Conservation (phyloP, 371 early-diverging fungal genomes). For the Rhizomucor miehei region DNA sequence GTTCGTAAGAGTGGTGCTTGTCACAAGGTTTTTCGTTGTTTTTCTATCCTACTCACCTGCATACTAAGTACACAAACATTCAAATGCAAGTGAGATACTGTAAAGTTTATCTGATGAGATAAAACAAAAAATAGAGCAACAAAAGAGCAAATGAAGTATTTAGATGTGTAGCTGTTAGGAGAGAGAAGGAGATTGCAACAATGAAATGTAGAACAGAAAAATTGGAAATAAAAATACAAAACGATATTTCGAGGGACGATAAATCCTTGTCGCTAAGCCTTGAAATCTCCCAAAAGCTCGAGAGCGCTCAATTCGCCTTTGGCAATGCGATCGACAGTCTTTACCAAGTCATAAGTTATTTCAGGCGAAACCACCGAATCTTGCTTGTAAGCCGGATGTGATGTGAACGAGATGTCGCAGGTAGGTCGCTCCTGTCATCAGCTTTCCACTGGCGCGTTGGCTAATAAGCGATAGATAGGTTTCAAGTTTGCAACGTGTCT, state of each 20-base stretch:
- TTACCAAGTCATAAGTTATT: constrained; percentile 88
- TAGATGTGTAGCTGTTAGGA: too few relatives aligned
- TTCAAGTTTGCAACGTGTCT: constrained; percentile 65
- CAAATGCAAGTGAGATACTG: too few relatives aligned
- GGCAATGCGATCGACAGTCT: constrained; percentile 65
- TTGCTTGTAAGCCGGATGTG: constrained; percentile 89
- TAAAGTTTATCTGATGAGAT: too few relatives aligned
- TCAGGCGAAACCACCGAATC: constrained; percentile 86
- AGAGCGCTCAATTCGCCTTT: constrained; percentile 61
- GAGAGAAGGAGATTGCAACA: too few relatives aligned
- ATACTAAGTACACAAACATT: too few relatives aligned
- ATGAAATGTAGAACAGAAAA: too few relatives aligned
- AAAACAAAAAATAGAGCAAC: too few relatives aligned
- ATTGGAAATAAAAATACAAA: too few relatives aligned
- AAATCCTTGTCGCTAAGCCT: constrained; percentile 11
- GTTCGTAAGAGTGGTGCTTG: too few relatives aligned
- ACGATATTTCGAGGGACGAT: not conserved
- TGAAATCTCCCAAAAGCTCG: constrained; percentile 49
- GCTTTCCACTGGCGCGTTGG: constrained; percentile 74
- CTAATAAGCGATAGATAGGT: constrained; percentile 82
- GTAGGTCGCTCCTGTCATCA: constrained; percentile 91
- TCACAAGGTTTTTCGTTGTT: too few relatives aligned
- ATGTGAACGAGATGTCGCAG: constrained; percentile 85
- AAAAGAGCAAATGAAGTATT: too few relatives aligned
- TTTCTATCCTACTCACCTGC: too few relatives aligned